Base-by-base conservation (phyloP, 345 rosid genomes). In the Stellera chamaejasme region DNA sequence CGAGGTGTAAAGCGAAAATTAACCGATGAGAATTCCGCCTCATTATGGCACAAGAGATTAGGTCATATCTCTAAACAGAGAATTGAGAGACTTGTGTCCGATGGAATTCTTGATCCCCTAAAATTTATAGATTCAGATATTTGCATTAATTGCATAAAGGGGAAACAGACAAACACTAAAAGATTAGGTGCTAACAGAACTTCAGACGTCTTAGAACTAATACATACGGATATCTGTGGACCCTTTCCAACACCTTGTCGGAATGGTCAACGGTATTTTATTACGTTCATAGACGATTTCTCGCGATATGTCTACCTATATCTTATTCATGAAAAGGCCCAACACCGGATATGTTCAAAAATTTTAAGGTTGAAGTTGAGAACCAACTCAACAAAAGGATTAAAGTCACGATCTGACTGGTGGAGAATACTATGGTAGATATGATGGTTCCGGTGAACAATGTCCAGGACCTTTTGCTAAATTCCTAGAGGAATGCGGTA, bases 171-270 rank as follows among this genome's bases (percentile, higher is more conserved):
- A 14, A 56, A 64, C 10, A 25, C 7, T 7, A 64, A 50, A 42
- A 23, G 45, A 56, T 57, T 50, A 6, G 62, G 12, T 10, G 62
- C 62, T 48, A 64, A 41, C 14, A 39, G 43, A 12, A 1, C 27
- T 15, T 27, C 10, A 13, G 42, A 57, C 12, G 52, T 58, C 50
- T 51, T 58, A 52, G 62, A 64, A 64, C 36, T 64, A 3, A 65
- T 58, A 11, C 39, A 65, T 51, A 65, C 39, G 0, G 16, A 65
- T 27, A 57, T 58, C 44, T 65, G 56, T 65, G 69, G 54, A 10
- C 56, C 69, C 10, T 65, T 65, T 41, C 58, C 63, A 28, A 50
- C 3, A 19, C 13, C 27, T 48, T 49, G 50, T 11, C 50, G 56
- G 62, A 57, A 56, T 56, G 51, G 56, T 57, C 56, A 64, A 57